Conservation (phyloP, 2,329 filamentous ascomycete species). For the Hypoxylon sp. region DNA sequence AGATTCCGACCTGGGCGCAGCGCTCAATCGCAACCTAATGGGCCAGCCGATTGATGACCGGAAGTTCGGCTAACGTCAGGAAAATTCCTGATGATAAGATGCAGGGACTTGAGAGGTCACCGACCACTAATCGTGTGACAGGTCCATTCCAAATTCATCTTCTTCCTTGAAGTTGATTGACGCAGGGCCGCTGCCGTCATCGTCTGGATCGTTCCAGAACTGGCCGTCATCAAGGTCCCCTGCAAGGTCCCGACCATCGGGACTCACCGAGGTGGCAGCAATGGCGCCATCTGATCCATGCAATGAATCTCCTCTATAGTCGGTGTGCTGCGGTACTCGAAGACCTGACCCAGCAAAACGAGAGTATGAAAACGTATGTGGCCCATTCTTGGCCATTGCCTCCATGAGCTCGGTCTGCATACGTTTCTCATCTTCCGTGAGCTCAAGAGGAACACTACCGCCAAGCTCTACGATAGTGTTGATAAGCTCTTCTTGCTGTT, state of each 20-base stretch:
- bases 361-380: constrained; percentile 83
- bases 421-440: constrained; percentile 90
- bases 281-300: constrained; percentile 58
- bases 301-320: constrained; percentile 84
- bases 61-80: constrained; percentile 31
- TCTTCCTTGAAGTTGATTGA: constrained; percentile 89
- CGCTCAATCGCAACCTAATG: constrained; percentile 15
- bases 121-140: constrained; percentile 57
- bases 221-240: constrained; percentile 65
- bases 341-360: constrained; percentile 85
- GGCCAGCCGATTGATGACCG: constrained; percentile 22
- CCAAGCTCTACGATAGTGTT: constrained; percentile 79
- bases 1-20: constrained; percentile 17
- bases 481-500: constrained; percentile 88
- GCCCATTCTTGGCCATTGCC: constrained; percentile 83
- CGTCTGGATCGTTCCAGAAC: constrained; percentile 77
- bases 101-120: constrained; percentile 25
- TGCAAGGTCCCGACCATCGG: constrained; percentile 56
- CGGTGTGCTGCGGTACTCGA: constrained; percentile 92
- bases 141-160: constrained; percentile 91
- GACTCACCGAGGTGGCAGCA: constrained; percentile 65
- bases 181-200: constrained; percentile 75
- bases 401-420: constrained; percentile 96
- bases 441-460: constrained; percentile 80
- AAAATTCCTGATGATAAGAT: constrained; percentile 36